Evolutionary conservation across 2,329 filamentous ascomycete species (phyloP), one percentile per base, ranked within the genome.

Genomic region (Colletotrichum plurivorum): DNA sequence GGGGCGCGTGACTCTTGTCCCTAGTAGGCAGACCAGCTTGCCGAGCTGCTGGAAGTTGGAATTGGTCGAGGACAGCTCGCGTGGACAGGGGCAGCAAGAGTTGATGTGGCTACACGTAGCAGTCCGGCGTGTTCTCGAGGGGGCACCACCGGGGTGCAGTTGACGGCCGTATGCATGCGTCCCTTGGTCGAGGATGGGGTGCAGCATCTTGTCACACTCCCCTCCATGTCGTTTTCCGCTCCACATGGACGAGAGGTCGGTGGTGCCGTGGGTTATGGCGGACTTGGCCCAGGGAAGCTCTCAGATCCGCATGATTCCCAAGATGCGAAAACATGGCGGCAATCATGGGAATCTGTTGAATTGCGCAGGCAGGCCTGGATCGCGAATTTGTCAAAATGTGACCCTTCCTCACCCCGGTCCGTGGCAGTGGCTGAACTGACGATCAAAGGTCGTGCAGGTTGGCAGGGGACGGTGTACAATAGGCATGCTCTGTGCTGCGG

Each of bases 171-270:
- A 27, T 20, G 41, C n/a, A 27, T 20, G 41, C n/a, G 5, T 36
- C 2, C 13, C 18, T 9, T 20, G 54, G 18, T 41, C 36, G 43
- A 12, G 25, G 43, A 52, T 22, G 55, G 51, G 45, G 56, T 46
- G 49, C 39, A 39, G 36, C 10, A 16, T 20, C 16, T 15, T 39
- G 22, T 15, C 13, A 31, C 67, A 67, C 67, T 56, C 62, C 62
- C 55, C 62, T 69, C 55, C 67, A 66, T 51, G 51, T 52, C 13
- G 49, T 56, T 49, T 68, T 13, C 25, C 66, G 52, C 31, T 64
- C 65, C 65, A 68, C 65, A 48, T 22, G 16, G 41, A 13, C 41
- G 13, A 15, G 15, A 43, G 10, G 36, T 16, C 12, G 43, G 54
- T 10, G 54, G 13, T 31, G 15, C 31, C 5, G 20, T n/a, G 59